These are phyloP conservation scores for Thielaviopsis punctulata DNA, from an alignment of 2,329 filamentous ascomycete species.

Conservation along the genomic window DNA sequence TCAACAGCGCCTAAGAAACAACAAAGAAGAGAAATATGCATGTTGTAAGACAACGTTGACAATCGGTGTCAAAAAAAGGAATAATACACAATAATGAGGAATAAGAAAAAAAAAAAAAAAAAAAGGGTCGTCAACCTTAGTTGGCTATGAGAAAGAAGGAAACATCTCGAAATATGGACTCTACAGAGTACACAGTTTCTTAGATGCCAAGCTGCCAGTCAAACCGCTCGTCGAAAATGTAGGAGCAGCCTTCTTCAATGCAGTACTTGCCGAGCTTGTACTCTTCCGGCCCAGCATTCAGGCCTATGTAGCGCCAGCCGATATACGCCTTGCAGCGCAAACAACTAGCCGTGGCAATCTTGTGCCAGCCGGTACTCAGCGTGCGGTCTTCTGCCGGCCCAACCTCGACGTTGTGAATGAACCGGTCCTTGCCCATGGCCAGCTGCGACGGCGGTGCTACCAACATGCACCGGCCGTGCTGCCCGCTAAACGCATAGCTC, in stretches of 20 bases:
- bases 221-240: neutral
- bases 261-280: slow-evolving; percentile 58
- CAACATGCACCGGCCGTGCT: slow-evolving; percentile 46
- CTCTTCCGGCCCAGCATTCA: slow-evolving; percentile 38
- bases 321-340: slow-evolving; percentile 36
- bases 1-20: neutral
- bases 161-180: no score
- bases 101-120: neutral
- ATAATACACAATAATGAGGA: neutral
- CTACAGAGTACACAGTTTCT: no score
- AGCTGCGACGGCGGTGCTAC: slow-evolving; percentile 25
- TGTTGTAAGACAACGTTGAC: neutral
- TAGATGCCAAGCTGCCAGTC: neutral
- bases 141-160: neutral
- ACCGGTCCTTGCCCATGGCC: slow-evolving; percentile 15
- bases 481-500: slow-evolving; percentile 48
- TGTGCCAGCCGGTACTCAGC: slow-evolving; percentile 44
- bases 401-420: slow-evolving; percentile 37
- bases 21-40: neutral
- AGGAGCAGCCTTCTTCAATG: slow-evolving; percentile 31
- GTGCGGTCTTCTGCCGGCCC: slow-evolving; percentile 37
- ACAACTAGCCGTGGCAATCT: slow-evolving; percentile 47
- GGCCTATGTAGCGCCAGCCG: slow-evolving; percentile 54
- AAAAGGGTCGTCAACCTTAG: neutral
- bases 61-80: neutral